Evolutionary conservation across 2,329 filamentous ascomycete genomes (phyloP).

Genomic region (Aschersonia sp.): DNA sequence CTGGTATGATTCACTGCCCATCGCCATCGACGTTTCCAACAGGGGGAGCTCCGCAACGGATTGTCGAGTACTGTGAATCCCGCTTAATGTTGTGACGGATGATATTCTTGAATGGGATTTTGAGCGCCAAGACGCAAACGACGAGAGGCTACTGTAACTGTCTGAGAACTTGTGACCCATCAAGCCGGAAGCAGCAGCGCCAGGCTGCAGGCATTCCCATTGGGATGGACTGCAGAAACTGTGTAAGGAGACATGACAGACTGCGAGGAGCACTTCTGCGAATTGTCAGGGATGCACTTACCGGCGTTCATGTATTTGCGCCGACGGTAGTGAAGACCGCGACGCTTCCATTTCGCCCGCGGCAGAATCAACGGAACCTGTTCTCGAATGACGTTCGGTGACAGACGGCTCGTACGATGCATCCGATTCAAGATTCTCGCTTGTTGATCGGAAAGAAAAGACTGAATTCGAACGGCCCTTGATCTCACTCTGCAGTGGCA

Average conservation of each 20-base stretch:
- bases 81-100: constrained; percentile 35
- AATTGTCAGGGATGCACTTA: not conserved
- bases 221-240: constrained; percentile 1
- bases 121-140: constrained; percentile 31
- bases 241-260: not conserved
- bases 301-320: not conserved
- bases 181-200: constrained; percentile 1
- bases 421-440: constrained; percentile 10
- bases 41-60: constrained; percentile 21
- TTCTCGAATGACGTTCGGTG: constrained; percentile 13
- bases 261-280: too few relatives aligned
- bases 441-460: constrained; percentile 10
- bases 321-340: not conserved
- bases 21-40: constrained; percentile 20
- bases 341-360: constrained; percentile 4
- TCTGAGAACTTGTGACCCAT: constrained; percentile 23
- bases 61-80: constrained; percentile 19
- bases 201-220: constrained; percentile 2
- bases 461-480: constrained; percentile 14
- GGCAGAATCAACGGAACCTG: constrained; percentile 16
- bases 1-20: constrained; percentile 9
- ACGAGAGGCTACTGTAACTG: constrained; percentile 38
- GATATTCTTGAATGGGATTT: constrained; percentile 36
- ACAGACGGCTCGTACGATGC: constrained; percentile 7
- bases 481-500: constrained; percentile 25